A percentile compares a stretch with the other conserved stretches of the same genome.
These are phyloP conservation scores for Salvia rosmarinus DNA, from an alignment of 257 asterid genomes.

Conservation along the genomic window DNA sequence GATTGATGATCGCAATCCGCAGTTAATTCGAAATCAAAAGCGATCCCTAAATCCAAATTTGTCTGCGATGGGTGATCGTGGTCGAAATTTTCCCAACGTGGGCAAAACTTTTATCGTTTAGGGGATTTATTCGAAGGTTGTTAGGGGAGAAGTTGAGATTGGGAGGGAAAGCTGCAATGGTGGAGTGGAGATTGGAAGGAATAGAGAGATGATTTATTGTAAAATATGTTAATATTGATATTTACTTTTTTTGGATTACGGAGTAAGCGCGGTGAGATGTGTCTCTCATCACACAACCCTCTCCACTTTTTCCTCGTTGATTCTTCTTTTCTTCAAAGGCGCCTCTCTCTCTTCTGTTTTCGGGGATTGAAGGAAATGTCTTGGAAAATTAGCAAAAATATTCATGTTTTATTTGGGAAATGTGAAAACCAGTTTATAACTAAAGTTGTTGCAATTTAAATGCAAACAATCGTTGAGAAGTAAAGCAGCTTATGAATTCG, in stretches of 20 bases:
- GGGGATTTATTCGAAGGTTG: constrained; percentile 4
- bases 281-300: constrained; percentile 41
- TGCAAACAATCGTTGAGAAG: background rate
- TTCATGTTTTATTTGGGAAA: background rate
- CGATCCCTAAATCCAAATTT: constrained; percentile 15
- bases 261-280: constrained; percentile 37
- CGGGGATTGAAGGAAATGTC: too few species aligned
- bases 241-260: constrained; percentile 40
- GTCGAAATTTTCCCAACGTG: background rate
- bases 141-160: constrained; percentile 37
- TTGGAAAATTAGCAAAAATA: background rate
- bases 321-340: background rate
- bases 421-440: too few species aligned
- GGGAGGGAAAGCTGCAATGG: constrained; percentile 41
- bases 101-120: background rate
- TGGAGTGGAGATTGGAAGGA: constrained; percentile 30
- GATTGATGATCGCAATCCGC: constrained; percentile 32
- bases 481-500: too few species aligned
- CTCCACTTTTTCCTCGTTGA: constrained; percentile 44
- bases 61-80: constrained; percentile 13
- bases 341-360: background rate
- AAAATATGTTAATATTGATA: constrained; percentile 25
- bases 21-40: background rate
- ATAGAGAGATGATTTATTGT: constrained; percentile 22
- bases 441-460: background rate